A percentile compares a stretch with the other conserved stretches of the same genome.
These are phyloP conservation scores for Carex pumila DNA, from an alignment of 176 grass and related monocot genomes.

Conservation along the genomic window DNA sequence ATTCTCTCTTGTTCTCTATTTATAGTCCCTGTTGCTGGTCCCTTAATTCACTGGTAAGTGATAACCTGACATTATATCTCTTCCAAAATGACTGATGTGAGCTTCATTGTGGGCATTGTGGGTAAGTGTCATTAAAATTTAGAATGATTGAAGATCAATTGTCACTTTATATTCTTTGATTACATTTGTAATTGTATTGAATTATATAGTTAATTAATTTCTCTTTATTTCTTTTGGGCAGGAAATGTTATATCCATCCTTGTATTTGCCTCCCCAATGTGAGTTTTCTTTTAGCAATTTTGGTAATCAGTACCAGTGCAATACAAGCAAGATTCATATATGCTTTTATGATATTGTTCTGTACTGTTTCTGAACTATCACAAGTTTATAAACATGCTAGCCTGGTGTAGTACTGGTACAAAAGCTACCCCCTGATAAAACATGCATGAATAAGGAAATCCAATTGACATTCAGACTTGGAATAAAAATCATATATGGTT, in stretches of 20 bases:
- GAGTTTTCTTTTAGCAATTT: conserved; percentile 13
- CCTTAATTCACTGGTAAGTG: not conserved
- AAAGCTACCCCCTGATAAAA: not conserved
- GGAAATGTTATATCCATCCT: conserved; percentile 80
- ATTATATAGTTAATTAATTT: not conserved
- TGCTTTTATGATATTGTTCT: not conserved
- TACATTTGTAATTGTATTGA: not conserved
- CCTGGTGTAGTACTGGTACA: not conserved
- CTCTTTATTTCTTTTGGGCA: conserved; percentile 7
- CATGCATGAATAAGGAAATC: not conserved
- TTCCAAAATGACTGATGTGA: conserved; percentile 41
- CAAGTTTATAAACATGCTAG: not conserved
- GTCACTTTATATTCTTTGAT: not conserved
- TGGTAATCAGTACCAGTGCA: not conserved
- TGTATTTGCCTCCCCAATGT: conserved; percentile 73
- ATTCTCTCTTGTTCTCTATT: not conserved
- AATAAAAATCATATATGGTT: not conserved
- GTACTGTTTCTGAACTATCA: not conserved
- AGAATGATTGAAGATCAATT: not conserved
- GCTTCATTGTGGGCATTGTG: conserved; percentile 59
- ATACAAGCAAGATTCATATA: not conserved
- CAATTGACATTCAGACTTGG: not conserved
- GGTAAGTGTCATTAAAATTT: conserved; percentile 26
- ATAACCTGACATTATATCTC: conserved; percentile 5
- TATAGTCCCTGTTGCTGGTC: conserved; percentile 2